Evolutionary conservation across 257 asterid genomes (phyloP).

Genomic region (Euphrasia confusa): DNA sequence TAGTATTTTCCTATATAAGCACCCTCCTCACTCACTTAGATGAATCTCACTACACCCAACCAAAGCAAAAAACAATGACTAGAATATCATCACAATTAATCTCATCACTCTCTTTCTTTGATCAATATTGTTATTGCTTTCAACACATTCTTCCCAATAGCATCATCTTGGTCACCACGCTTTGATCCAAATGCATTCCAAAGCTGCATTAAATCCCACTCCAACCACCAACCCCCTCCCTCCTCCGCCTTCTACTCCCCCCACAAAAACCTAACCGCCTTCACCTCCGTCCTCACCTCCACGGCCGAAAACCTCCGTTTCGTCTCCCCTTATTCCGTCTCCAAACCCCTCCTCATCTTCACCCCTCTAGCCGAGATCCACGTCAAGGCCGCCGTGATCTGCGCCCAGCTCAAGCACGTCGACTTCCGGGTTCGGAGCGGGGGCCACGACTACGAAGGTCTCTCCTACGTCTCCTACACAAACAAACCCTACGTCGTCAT

Average conservation of each 20-base stretch:
- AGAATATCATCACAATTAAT: no score
- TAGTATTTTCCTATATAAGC: no score
- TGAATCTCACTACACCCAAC: no score
- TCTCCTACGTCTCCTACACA: slow-evolving; percentile 28
- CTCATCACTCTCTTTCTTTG: no score
- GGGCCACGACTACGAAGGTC: no score
- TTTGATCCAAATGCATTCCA: slow-evolving; percentile 27
- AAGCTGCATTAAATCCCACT: slow-evolving; percentile 30
- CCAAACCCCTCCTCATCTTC: slow-evolving; percentile 41
- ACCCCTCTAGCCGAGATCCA: slow-evolving; percentile 36
- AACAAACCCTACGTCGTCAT: slow-evolving; percentile 30
- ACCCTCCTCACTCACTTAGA: no score
- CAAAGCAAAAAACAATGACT: no score
- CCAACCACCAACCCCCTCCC: slow-evolving; percentile 35
- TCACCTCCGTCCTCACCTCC: slow-evolving; percentile 31
- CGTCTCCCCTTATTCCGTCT: slow-evolving; percentile 30
- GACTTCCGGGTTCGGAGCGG: slow-evolving; percentile 29
- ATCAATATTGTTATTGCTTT: slow-evolving; percentile 10
- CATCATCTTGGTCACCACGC: slow-evolving; percentile 17
- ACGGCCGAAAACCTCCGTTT: slow-evolving; percentile 37
- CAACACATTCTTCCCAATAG: slow-evolving; percentile 1
- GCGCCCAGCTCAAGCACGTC: slow-evolving; percentile 23
- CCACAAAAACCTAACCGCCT: slow-evolving; percentile 25
- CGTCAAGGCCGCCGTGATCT: slow-evolving; percentile 35
- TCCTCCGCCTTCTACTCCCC: slow-evolving; percentile 33